Conservation (phyloP, 768 basidiomycete species). For the Hypsizygus marmoreus region DNA sequence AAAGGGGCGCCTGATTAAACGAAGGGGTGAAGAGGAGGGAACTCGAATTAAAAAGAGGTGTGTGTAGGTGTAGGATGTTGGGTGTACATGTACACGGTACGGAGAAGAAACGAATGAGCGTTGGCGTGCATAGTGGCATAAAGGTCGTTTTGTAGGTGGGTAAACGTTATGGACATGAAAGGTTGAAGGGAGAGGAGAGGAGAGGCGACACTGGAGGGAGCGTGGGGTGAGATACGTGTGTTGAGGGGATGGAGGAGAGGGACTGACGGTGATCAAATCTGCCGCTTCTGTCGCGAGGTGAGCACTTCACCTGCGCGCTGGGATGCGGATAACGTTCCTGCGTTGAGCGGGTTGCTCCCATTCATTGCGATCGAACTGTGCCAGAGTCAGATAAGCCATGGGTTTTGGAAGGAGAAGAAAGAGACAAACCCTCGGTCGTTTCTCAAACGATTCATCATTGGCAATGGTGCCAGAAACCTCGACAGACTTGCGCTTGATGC, state of each 20-base stretch:
- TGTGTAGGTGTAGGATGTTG: not conserved
- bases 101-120: conserved; percentile 11
- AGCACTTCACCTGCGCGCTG: conserved; percentile 12
- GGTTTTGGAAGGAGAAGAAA: not conserved
- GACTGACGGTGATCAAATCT: conserved; percentile 9
- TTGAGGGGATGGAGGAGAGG: not conserved
- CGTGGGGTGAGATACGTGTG: not conserved
- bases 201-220: conserved; percentile 1
- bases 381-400: not conserved
- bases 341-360: conserved; percentile 11
- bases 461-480: conserved; percentile 21
- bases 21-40: not conserved
- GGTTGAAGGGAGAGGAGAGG: not conserved
- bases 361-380: conserved; percentile 20
- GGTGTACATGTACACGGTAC: not conserved
- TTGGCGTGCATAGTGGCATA: conserved; percentile 4
- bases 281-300: not conserved
- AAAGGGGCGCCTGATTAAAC: conserved; percentile 7
- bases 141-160: conserved; percentile 4
- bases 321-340: conserved; percentile 17
- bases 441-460: conserved; percentile 25
- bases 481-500: conserved; percentile 39
- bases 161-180: conserved; percentile 1
- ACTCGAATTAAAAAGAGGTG: conserved; percentile 10
- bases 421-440: conserved; percentile 39